Percentiles rank a stretch among this genome's conserved stretches.
These are phyloP conservation scores for Aspergillus biplanus DNA, from an alignment of 495 filamentous ascomycete genomes.

Conservation along the genomic window DNA sequence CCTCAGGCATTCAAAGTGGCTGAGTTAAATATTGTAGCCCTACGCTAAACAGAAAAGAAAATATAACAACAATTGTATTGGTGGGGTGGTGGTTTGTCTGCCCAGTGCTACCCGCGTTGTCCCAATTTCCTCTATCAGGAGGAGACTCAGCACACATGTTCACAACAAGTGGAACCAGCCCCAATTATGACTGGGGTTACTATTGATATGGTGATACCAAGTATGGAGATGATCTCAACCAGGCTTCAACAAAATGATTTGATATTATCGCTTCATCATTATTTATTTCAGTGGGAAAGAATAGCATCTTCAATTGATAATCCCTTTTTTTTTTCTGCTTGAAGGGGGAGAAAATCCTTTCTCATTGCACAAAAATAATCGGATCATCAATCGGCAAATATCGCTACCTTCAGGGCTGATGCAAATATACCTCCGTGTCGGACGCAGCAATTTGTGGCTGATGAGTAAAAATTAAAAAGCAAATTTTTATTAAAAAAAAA, in stretches of 20 bases:
- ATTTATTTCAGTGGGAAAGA: not conserved
- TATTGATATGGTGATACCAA: not conserved
- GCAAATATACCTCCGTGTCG: slow-evolving; percentile 1
- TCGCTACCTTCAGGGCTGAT: not conserved
- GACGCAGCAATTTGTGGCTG: not conserved
- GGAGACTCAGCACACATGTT: not conserved
- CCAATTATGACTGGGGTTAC: slow-evolving; percentile 1
- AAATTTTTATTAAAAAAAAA: slow-evolving; percentile 8
- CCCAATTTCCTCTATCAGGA: slow-evolving; percentile 1
- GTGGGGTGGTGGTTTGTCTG: slow-evolving; percentile 6
- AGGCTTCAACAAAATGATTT: not conserved
- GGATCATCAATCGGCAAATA: slow-evolving; percentile 6
- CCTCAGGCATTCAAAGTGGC: slow-evolving; percentile 2
- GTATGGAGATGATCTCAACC: not conserved
- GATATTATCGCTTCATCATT: slow-evolving; percentile 1
- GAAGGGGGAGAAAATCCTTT: not conserved
- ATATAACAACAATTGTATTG: not conserved
- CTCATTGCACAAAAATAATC: not conserved
- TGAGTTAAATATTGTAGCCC: not conserved
- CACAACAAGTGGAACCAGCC: not conserved
- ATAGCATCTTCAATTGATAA: slow-evolving; percentile 1
- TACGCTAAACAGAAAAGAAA: not conserved
- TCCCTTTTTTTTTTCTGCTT: not conserved
- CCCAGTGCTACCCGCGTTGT: not conserved
- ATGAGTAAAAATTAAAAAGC: slow-evolving; percentile 11